Evolutionary conservation across 2,329 filamentous ascomycete species (phyloP).

Genomic region (Diatrype stigma): DNA sequence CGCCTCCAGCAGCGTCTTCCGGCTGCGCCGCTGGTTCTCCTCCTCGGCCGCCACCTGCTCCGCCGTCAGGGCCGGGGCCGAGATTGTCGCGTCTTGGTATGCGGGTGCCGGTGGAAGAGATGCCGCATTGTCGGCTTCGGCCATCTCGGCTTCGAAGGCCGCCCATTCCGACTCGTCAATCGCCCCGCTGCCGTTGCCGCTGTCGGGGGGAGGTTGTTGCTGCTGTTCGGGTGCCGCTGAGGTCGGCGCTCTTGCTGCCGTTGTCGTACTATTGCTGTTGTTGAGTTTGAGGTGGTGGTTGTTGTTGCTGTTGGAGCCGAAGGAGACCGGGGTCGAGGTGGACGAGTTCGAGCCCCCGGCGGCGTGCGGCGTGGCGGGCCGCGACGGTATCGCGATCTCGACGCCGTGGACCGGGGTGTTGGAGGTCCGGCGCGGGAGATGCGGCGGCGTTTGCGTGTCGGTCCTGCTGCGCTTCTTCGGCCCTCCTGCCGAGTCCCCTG

Average conservation of each 20-base stretch:
- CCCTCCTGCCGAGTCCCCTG: conserved; percentile 21
- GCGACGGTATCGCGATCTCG: conserved; percentile 60
- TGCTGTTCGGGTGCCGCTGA: conserved; percentile 5
- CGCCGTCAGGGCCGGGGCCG: conserved; percentile 62
- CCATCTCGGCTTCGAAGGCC: conserved; percentile 81
- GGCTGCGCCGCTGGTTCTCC: conserved; percentile 45
- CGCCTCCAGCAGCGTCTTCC: conserved; percentile 50
- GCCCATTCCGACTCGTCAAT: conserved; percentile 79
- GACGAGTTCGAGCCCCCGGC: conserved; percentile 39
- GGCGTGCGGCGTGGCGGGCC: conserved; percentile 55
- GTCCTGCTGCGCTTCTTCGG: conserved; percentile 45
- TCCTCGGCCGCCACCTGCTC: conserved; percentile 56
- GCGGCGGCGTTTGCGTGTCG: conserved; percentile 38
- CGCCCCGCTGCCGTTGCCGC: conserved; percentile 11
- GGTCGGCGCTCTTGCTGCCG: conserved; percentile 1
- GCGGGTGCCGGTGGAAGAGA: conserved; percentile 21
- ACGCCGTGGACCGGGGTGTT: conserved; percentile 51
- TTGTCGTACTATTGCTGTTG: conserved; percentile 4
- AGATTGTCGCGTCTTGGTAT: conserved; percentile 59
- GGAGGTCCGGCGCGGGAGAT: conserved; percentile 43
- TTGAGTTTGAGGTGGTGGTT: not conserved
- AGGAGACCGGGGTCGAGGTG: conserved; percentile 30
- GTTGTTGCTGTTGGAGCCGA: not conserved
- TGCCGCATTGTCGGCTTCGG: conserved; percentile 30
- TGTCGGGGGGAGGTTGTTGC: conserved; percentile 13